Base-by-base conservation (phyloP, 441 rosid genomes). In the Gossypium gossypioides region DNA sequence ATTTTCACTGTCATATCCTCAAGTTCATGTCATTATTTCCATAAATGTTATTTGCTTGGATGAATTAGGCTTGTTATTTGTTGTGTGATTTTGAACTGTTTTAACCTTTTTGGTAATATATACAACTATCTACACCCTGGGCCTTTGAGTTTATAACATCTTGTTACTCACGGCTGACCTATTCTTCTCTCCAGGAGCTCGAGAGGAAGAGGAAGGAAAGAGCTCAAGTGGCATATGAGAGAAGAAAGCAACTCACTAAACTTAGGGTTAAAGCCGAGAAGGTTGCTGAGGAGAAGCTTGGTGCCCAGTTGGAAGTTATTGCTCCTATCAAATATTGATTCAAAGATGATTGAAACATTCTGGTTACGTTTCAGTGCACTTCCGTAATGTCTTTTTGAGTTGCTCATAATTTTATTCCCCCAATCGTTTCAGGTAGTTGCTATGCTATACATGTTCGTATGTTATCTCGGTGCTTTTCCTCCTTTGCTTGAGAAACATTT, bases 121-220 rank as follows among this genome's bases (percentile, higher is more conserved):
- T 46, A 21, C 21, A 46, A 66, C 42, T 3, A 13, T 48, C 15
- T 21, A 54, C 9, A 32, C 32, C 6, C 7, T 52, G 24, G 1
- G 24, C 25, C 19, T 69, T 15, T 2, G 19, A 55, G 29, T 52
- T 19, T 6, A 27, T 68, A 16, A 15, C 59, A 2, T 50, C 15
- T 50, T 68, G 13, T 50, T 8, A 27, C 59, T 50, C 29, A 50
- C 2, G 18, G 44, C 42, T 32, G 19, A 10, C n/a, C 0, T 34
- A 4, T 8, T 16, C 3, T 40, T 19, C 6, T 34, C 22, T 50
- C 27, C 84, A 89, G 96, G 91, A 91, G 81, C 78, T 89, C 10
- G 97, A 91, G 84, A 59, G 76, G 68, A 89, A 87, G 92, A 83
- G 93, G 77, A 91, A 89, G 78, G 96, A 88, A 76, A 89, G 84